These are phyloP conservation scores for Torrubiellomyces zombiae DNA, from an alignment of 2,329 filamentous ascomycete genomes.

Conservation along the genomic window DNA sequence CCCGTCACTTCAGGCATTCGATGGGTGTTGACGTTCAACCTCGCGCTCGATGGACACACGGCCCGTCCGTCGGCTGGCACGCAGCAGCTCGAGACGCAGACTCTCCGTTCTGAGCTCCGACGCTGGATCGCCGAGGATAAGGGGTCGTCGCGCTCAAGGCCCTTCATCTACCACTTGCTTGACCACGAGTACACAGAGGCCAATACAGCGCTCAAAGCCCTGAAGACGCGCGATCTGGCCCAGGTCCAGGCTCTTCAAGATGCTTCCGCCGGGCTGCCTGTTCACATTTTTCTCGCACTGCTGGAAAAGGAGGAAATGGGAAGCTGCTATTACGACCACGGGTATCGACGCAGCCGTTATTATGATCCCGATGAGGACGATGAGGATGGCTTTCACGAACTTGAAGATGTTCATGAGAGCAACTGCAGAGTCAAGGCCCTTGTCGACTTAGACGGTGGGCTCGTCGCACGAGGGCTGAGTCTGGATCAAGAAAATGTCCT, in stretches of 20 bases:
- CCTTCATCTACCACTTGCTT: conserved; percentile 14
- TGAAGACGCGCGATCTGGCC: conserved; percentile 13
- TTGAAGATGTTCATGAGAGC: conserved; percentile 5
- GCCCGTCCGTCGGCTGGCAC: conserved; percentile 8
- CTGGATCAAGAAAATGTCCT: conserved; percentile 10
- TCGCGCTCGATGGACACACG: conserved; percentile 12
- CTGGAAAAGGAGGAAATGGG: conserved; percentile 14
- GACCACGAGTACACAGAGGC: conserved; percentile 17
- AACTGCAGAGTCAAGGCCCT: conserved; percentile 9
- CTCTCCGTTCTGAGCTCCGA: conserved; percentile 8
- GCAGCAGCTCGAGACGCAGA: conserved; percentile 1
- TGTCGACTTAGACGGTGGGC: conserved; percentile 11
- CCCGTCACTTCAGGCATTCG: conserved; percentile 29
- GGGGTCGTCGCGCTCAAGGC: background rate
- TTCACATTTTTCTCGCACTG: conserved; percentile 16
- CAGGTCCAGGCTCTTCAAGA: conserved; percentile 11
- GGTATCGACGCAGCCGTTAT: conserved; percentile 1
- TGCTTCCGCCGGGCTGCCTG: conserved; percentile 9
- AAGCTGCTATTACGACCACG: conserved; percentile 2
- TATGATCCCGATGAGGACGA: conserved; percentile 4
- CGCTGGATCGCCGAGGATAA: conserved; percentile 10
- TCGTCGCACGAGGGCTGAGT: conserved; percentile 5
- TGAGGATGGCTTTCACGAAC: conserved; percentile 3
- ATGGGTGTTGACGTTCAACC: conserved; percentile 35
- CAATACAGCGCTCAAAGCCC: conserved; percentile 10